Evolutionary conservation across 257 asterid species (phyloP), one percentile per base, ranked within the genome.

Genomic region (Ajuga chamaepitys): DNA sequence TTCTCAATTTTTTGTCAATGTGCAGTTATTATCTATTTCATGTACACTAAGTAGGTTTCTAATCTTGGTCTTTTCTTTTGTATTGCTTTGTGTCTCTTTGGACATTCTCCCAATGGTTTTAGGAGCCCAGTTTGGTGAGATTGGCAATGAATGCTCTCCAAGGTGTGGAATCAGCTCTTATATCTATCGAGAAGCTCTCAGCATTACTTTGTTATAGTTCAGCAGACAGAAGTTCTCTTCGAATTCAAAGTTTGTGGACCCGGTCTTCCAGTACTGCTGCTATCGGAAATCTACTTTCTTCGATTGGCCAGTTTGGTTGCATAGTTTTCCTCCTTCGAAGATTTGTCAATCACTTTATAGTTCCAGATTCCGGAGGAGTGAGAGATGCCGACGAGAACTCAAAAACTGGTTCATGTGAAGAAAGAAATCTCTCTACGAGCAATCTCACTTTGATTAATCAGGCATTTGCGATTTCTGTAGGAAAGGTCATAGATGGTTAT

Each of bases 61-160:
- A 26, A 9, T 68, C 30, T 66, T 17, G 28, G 22, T 14, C 13
- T 54, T 62, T 46, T 22, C 6, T 16, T 58, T 22, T 46, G 1
- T 58, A 47, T 55, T 18, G 44, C 14, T 52, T 63, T 30, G 69
- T 14, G 18, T 42, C 41, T 46, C 55, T 59, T 75, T 58, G 40
- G 65, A 67, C 64, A 30, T 38, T 73, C 56, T 66, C 35, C 13
- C 17, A 40, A 62, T 69, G 59, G 50, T 71, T 80, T 30, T 78
- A 88, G 99, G 99, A 94, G 82, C 77, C 92, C 58, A 85, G 95
- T 78, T 81, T 94, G 87, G 97, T 89, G 81, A 82, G 93, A 69
- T 75, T 94, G 83, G 86, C 85, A 55, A 78, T 90, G 95, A 85
- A 83, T 83, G 96, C 97, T 70, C 78, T 90, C 56, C 93, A 88